Evolutionary conservation across 306 rosid species (phyloP).

Genomic region (Dalbergia cultrata): DNA sequence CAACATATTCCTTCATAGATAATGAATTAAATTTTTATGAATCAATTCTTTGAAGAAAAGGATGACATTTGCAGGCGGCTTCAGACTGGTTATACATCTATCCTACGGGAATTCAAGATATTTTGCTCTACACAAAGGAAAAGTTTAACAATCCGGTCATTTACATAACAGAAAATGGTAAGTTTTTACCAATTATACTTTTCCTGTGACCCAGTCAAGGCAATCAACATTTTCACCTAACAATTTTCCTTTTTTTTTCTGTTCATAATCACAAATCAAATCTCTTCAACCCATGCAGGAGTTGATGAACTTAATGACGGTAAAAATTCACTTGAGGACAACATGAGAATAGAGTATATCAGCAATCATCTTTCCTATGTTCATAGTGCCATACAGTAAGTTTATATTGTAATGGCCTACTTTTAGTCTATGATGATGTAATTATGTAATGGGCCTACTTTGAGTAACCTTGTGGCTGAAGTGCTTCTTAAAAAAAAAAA

Average conservation of each 20-base stretch:
- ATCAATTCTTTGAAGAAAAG: constrained; percentile 3
- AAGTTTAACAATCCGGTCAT: constrained; percentile 54
- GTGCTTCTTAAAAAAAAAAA: no score
- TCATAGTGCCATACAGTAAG: constrained; percentile 43
- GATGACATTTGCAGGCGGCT: constrained; percentile 39
- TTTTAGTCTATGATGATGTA: background rate
- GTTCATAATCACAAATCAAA: background rate
- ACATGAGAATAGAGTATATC: constrained; percentile 36
- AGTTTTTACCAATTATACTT: background rate
- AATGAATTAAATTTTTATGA: background rate
- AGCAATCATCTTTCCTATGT: constrained; percentile 36
- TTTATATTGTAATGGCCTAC: background rate
- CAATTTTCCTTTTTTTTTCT: background rate
- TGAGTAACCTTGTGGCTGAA: no score
- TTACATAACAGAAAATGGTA: constrained; percentile 69
- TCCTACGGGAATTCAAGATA: constrained; percentile 56
- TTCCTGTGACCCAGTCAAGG: background rate
- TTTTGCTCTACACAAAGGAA: constrained; percentile 50
- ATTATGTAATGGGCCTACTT: no score
- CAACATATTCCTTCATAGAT: background rate
- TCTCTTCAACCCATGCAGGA: constrained; percentile 16
- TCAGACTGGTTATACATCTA: constrained; percentile 53
- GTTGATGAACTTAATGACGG: constrained; percentile 45
- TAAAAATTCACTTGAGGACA: constrained; percentile 41
- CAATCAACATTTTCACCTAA: background rate